A percentile compares a stretch with the other conserved stretches of the same genome.
Conservation (phyloP, 345 rosid genomes). For the Salix koriyanagi region DNA sequence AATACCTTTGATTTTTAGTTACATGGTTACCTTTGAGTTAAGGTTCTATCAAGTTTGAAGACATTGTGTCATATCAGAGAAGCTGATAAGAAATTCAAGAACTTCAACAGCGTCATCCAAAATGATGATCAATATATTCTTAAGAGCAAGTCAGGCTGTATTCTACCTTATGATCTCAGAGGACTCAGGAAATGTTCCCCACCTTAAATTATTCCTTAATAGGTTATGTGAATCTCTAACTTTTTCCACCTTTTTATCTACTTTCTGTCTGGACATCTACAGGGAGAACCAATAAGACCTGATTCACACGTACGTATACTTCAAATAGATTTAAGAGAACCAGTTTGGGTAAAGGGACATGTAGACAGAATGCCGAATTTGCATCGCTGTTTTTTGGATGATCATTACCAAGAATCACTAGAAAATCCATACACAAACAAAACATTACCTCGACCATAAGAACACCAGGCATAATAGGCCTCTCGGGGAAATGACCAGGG, state of each 20-base stretch:
- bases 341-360: neutral
- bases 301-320: neutral
- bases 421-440: neutral
- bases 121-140: too few species aligned
- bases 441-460: constrained; percentile 91
- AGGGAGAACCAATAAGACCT: neutral
- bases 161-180: neutral
- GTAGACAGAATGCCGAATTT: neutral
- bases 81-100: too few species aligned
- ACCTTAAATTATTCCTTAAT: neutral
- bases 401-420: neutral
- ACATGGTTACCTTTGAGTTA: too few species aligned
- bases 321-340: neutral
- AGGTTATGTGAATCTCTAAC: neutral
- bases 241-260: neutral
- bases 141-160: too few species aligned
- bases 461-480: constrained; percentile 99
- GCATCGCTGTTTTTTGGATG: neutral
- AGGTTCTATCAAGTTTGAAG: too few species aligned
- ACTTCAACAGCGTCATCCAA: too few species aligned
- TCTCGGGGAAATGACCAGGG: constrained; percentile 98
- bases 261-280: neutral
- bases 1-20: too few species aligned
- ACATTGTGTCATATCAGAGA: too few species aligned
- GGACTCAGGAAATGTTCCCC: neutral